Evolutionary conservation across 495 filamentous ascomycete genomes (phyloP).

Genomic region (Aspergillus indologenus): DNA sequence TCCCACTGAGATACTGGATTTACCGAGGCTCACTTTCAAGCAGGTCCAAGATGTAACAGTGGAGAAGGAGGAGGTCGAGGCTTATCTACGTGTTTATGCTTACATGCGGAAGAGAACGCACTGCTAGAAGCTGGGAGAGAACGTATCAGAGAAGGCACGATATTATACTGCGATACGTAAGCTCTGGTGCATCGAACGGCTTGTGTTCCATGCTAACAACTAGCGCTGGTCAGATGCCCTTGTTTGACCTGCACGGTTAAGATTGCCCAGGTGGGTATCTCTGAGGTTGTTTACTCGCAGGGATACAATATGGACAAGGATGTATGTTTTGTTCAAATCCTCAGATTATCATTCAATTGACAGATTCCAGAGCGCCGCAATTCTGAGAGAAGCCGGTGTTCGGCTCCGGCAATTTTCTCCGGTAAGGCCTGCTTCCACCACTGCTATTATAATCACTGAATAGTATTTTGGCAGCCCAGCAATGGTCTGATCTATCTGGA

Average conservation of each 20-base stretch:
- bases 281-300: constrained; percentile 90
- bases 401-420: constrained; percentile 76
- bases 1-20: constrained; percentile 42
- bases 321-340: constrained; percentile 29
- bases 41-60: constrained; percentile 75
- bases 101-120: constrained; percentile 97
- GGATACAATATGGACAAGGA: constrained; percentile 88
- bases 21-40: constrained; percentile 9
- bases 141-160: constrained; percentile 71
- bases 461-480: constrained; percentile 32
- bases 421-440: constrained; percentile 45
- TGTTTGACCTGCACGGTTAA: constrained; percentile 99
- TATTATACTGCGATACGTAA: constrained; percentile 89
- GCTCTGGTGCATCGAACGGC: constrained; percentile 14
- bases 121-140: constrained; percentile 91
- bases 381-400: constrained; percentile 74
- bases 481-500: constrained; percentile 50
- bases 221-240: constrained; percentile 59
- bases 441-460: constrained; percentile 3
- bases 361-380: constrained; percentile 60
- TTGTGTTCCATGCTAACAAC: constrained; percentile 2
- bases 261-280: constrained; percentile 92
- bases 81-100: constrained; percentile 83
- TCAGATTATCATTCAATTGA: constrained; percentile 11
- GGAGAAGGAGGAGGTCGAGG: constrained; percentile 65